Evolutionary conservation across 108 stramenopile genomes (phyloP), one percentile per base, ranked within the genome.

Genomic region (Heterococcus sp.): DNA sequence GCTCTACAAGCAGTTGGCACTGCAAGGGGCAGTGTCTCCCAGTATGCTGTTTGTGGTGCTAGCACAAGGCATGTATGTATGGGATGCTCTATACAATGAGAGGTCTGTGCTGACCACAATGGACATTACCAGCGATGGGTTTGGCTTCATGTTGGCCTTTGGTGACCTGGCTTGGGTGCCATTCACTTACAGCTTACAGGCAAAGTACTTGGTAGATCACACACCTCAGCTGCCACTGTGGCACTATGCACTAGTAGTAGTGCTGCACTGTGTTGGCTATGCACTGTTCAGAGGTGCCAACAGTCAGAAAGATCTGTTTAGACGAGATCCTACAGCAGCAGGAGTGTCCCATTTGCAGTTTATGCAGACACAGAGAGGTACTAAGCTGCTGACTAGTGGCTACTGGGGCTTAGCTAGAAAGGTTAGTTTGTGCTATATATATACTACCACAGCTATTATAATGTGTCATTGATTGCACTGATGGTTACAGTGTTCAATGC

Each of bases 141-240:
- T 99, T 89, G 98, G 98, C 27, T 96, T 91, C 87, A 99, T 99
- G 98, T 91, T 99, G 31, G 86, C 84, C 26, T 97, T 97, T 88
- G 98, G 98, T 26, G 98, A 99, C 83, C 88, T 99, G 63, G 93
- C 93, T n/a, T 99, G 98, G 98, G 95, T 99, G 2, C 98, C 98
- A 0, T 97, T 97, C 82, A 94, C 94, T 2, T 99, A 97, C 88
- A 88, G 88, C 66, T 71, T 97, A 21, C 96, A 96, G 38, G 78
- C 78, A 14, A 58, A 71, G 31, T 79, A 71, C 78, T 35, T 83
- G 81, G 84, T 84, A 1, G 75, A 93, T 65, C 91, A 97, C 69
- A 95, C 95, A 83, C 94, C 95, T 0, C 72, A 86, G 69, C 84
- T 98, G 32, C 78, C 84, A 14, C 75, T 37, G 30, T 21, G 75